Percentiles rank a stretch among this genome's conserved stretches.
phyloP scores from a whole-genome alignment of 148 eudicot species.

The Hydrangea macrophylla region DNA sequence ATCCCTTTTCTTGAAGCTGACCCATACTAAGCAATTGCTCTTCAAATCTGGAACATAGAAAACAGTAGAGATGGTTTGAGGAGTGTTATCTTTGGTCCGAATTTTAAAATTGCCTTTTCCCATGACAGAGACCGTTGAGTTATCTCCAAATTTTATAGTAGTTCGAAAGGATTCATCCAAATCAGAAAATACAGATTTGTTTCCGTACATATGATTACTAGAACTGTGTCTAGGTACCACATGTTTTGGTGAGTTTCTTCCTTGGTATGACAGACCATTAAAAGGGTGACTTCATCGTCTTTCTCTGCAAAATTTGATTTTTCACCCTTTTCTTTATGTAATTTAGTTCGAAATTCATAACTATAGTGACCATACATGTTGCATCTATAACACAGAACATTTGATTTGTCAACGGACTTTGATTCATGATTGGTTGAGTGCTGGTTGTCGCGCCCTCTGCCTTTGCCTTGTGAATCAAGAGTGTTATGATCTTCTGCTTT shows the following conservation, averaged over 20 bases:
- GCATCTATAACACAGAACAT: conserved; percentile 15
- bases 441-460: neutral
- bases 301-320: conserved; percentile 9
- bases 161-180: neutral
- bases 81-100: neutral
- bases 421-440: neutral
- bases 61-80: neutral
- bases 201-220: conserved; percentile 1
- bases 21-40: neutral
- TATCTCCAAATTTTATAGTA: neutral
- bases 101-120: neutral
- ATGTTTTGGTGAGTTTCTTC: neutral
- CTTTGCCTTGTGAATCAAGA: neutral
- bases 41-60: neutral
- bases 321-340: neutral
- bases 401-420: conserved; percentile 3
- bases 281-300: neutral
- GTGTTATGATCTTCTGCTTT: neutral
- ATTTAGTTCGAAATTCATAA: conserved; percentile 1
- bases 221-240: neutral
- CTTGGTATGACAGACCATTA: neutral
- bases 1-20: conserved; percentile 6
- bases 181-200: neutral
- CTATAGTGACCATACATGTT: conserved; percentile 12
- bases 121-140: neutral